These are phyloP conservation scores for Ilex paraguariensis DNA, from an alignment of 305 asterid species.

Conservation along the genomic window DNA sequence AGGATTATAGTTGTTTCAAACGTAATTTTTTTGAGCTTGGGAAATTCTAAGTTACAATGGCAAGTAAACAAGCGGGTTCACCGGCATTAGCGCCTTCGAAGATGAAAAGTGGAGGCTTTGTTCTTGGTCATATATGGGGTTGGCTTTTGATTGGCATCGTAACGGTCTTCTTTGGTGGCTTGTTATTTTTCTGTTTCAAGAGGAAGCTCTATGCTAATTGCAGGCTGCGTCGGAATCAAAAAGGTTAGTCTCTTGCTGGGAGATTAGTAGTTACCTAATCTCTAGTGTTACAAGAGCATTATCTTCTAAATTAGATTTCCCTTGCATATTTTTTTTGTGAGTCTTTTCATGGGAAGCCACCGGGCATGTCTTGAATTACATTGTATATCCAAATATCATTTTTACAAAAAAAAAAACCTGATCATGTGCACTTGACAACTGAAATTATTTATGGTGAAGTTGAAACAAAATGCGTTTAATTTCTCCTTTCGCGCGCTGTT, in stretches of 20 bases:
- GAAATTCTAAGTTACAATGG: conserved; percentile 17
- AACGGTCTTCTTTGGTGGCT: conserved; percentile 26
- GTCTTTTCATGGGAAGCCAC: conserved; percentile 1
- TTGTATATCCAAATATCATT: not conserved
- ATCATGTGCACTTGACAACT: too few relatives aligned
- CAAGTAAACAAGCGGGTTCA: conserved; percentile 15
- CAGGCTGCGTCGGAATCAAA: conserved; percentile 22
- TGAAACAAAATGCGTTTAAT: not conserved
- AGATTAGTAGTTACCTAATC: too few relatives aligned
- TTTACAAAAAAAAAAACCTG: not conserved
- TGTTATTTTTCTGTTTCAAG: conserved; percentile 43
- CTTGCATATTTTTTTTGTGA: not conserved
- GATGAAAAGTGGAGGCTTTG: conserved; percentile 11
- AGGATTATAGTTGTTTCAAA: not conserved
- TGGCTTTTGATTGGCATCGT: conserved; percentile 31
- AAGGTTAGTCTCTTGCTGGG: conserved; percentile 28
- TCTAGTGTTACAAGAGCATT: not conserved
- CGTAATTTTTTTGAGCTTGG: not conserved
- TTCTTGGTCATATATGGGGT: conserved; percentile 26
- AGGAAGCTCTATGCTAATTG: conserved; percentile 35
- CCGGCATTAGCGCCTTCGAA: conserved; percentile 21
- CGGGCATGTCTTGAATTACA: conserved; percentile 6
- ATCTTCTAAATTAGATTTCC: not conserved
- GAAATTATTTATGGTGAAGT: too few relatives aligned
- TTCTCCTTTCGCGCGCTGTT: too few relatives aligned